A percentile compares a stretch with the other conserved stretches of the same genome.
phyloP scores from a whole-genome alignment of 2,329 filamentous ascomycete genomes.

The Gremmenia infestans region DNA sequence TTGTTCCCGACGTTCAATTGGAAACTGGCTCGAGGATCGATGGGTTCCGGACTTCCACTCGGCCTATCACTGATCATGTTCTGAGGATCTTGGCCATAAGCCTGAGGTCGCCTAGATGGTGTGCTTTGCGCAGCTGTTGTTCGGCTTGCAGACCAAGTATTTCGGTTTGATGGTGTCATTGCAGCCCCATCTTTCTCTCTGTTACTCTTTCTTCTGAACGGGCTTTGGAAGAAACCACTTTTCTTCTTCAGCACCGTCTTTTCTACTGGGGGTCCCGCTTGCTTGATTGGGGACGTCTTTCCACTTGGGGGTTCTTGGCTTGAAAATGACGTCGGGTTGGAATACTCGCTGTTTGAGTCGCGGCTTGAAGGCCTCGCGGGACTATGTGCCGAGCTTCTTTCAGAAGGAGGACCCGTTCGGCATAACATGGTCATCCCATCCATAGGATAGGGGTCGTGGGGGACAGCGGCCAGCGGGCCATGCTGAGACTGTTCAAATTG shows the following conservation, averaged over 20 bases:
- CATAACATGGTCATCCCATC: slow-evolving; percentile 99
- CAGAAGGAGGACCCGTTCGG: slow-evolving; percentile 66
- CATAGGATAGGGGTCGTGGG: slow-evolving; percentile 88
- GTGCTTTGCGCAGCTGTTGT: slow-evolving; percentile 20
- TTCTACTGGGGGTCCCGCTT: slow-evolving; percentile 46
- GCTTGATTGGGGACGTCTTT: slow-evolving; percentile 70
- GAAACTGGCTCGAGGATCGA: slow-evolving; percentile 86
- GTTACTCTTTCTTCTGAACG: slow-evolving; percentile 88
- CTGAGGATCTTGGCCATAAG: slow-evolving; percentile 35
- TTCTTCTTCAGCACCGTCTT: slow-evolving; percentile 65
- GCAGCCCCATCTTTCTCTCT: slow-evolving; percentile 57
- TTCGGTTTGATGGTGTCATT: slow-evolving; percentile 42
- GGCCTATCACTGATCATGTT: slow-evolving; percentile 35
- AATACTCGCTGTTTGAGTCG: slow-evolving; percentile 87
- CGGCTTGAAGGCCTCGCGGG: slow-evolving; percentile 73
- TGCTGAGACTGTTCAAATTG: slow-evolving; percentile 43
- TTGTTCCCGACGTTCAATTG: slow-evolving; percentile 94
- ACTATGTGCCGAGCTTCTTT: slow-evolving; percentile 61
- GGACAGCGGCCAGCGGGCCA: slow-evolving; percentile 62
- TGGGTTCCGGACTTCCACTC: slow-evolving; percentile 73
- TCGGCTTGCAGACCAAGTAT: slow-evolving; percentile 49
- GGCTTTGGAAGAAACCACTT: slow-evolving; percentile 88
- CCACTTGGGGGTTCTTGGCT: slow-evolving; percentile 76
- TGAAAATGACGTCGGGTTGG: slow-evolving; percentile 82
- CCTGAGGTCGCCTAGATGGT: slow-evolving; percentile 35